phyloP scores from a whole-genome alignment of 495 filamentous ascomycete genomes.

The Delitschia confertaspora region DNA sequence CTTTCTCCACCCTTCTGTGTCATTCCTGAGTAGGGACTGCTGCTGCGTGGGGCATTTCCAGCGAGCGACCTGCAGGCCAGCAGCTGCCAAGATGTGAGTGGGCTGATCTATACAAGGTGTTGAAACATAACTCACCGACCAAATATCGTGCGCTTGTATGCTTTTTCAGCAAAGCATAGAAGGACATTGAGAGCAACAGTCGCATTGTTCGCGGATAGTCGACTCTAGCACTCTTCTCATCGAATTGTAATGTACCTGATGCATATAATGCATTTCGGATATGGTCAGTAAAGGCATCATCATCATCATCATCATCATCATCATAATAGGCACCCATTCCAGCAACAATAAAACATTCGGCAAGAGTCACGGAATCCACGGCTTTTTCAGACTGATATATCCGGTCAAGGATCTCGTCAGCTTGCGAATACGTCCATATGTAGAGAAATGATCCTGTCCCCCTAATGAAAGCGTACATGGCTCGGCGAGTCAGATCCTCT shows the following conservation, averaged over 20 bases:
- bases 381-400: conserved; percentile 17
- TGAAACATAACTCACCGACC: conserved; percentile 18
- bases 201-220: conserved; percentile 26
- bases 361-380: conserved; percentile 19
- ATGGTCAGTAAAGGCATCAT: conserved; percentile 16
- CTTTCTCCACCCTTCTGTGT: conserved; percentile 14
- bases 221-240: conserved; percentile 15
- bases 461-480: conserved; percentile 24
- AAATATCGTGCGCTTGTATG: conserved; percentile 26
- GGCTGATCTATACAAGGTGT: not conserved
- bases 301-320: conserved; percentile 21
- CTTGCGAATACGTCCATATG: conserved; percentile 23
- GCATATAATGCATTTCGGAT: conserved; percentile 16
- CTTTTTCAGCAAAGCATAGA: conserved; percentile 25
- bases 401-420: conserved; percentile 22
- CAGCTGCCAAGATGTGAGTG: conserved; percentile 11
- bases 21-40: not conserved
- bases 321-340: conserved; percentile 26
- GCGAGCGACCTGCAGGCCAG: conserved; percentile 21
- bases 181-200: conserved; percentile 19
- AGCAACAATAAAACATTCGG: conserved; percentile 24
- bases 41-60: conserved; percentile 14
- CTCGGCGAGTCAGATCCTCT: conserved; percentile 10
- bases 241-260: conserved; percentile 17
- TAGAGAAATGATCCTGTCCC: conserved; percentile 19